Percentiles rank a stretch among this genome's conserved stretches.
These are phyloP conservation scores for Pyrenochaeta sp. DNA, from an alignment of 2,329 filamentous ascomycete species.

Conservation along the genomic window DNA sequence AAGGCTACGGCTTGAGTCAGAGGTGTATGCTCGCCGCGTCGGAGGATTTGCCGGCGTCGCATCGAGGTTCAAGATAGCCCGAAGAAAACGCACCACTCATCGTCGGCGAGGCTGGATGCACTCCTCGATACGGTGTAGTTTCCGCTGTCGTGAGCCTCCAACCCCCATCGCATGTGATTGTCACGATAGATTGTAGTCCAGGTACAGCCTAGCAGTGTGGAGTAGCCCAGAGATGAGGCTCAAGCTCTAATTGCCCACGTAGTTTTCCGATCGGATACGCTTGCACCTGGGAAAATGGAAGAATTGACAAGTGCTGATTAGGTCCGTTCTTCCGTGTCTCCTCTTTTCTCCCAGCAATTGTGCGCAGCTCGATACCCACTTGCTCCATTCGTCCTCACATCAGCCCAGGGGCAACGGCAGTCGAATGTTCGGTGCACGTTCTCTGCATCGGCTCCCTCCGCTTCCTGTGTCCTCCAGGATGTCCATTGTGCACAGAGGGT, in stretches of 20 bases:
- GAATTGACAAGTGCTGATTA: conserved; percentile 2
- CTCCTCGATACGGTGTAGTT: conserved; percentile 15
- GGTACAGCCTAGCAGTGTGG: conserved; percentile 10
- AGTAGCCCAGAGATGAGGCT: conserved; percentile 3
- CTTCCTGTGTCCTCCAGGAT: neutral
- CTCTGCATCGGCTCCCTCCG: conserved; percentile 1
- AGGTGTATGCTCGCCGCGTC: too few species aligned
- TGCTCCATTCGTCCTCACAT: conserved; percentile 7
- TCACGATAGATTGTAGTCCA: too few species aligned
- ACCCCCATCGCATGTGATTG: conserved; percentile 16
- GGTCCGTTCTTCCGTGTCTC: neutral
- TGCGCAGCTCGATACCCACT: neutral
- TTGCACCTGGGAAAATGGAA: conserved; percentile 6
- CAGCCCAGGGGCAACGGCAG: neutral
- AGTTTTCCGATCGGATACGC: conserved; percentile 7
- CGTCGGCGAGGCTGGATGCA: too few species aligned
- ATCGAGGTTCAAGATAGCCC: conserved; percentile 18
- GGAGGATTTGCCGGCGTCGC: conserved; percentile 3
- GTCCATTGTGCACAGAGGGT: neutral
- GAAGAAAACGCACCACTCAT: conserved; percentile 22
- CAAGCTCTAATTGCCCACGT: neutral
- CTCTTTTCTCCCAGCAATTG: conserved; percentile 1
- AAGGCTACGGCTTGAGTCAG: conserved; percentile 12
- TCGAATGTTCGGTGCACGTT: conserved; percentile 4
- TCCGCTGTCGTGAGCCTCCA: conserved; percentile 13